phyloP scores from a whole-genome alignment of 768 basidiomycete species.

The Suillus variegatus region DNA sequence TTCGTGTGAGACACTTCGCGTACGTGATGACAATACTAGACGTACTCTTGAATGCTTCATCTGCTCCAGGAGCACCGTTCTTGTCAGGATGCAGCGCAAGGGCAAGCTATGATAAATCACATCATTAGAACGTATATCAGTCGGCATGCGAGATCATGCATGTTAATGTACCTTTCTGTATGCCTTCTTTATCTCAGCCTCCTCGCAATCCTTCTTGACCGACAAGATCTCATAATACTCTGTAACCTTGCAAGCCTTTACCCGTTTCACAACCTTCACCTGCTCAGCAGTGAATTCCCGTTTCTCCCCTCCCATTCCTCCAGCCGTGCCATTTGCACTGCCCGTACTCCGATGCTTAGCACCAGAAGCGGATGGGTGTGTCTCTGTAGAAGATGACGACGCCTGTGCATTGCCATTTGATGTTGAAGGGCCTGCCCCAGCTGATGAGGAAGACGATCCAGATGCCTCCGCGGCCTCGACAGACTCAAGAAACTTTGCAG shows the following conservation, averaged over 20 bases:
- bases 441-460: conserved; percentile 34
- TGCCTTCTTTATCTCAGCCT: conserved; percentile 87
- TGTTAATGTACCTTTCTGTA: conserved; percentile 81
- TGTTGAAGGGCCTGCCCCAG: conserved; percentile 41
- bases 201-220: conserved; percentile 78
- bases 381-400: conserved; percentile 58
- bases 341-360: conserved; percentile 59
- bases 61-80: conserved; percentile 97
- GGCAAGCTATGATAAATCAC: conserved; percentile 58
- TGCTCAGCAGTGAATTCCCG: conserved; percentile 89
- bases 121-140: conserved; percentile 11
- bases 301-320: conserved; percentile 70
- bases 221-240: conserved; percentile 93
- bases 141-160: conserved; percentile 8
- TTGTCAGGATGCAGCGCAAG: conserved; percentile 89
- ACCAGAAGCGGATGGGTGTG: conserved; percentile 75
- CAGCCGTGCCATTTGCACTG: conserved; percentile 49
- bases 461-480: conserved; percentile 58
- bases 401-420: conserved; percentile 37
- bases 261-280: conserved; percentile 77
- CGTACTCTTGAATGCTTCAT: conserved; percentile 97
- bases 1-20: conserved; percentile 9
- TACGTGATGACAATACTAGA: conserved; percentile 17
- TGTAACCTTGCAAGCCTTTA: conserved; percentile 81
- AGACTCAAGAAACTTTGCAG: conserved; percentile 60